Evolutionary conservation across 2,329 filamentous ascomycete genomes (phyloP), one percentile per base, ranked within the genome.

Genomic region (Fonsecaea pugnacius): DNA sequence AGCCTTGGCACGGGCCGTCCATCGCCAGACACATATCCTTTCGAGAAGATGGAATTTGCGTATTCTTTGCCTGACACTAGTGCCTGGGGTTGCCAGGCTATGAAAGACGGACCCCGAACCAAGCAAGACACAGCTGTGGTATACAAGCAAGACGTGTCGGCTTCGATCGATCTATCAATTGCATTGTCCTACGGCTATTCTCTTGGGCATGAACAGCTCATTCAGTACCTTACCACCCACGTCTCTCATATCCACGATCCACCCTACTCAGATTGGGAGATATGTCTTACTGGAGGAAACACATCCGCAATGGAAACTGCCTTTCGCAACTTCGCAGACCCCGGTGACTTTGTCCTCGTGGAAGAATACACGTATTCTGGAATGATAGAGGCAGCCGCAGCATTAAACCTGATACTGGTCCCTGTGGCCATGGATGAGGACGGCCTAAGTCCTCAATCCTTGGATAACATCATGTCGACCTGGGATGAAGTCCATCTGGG

Each of bases 351-450:
- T 27, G 32, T 58, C 43, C 10, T 58, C 27, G 56, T 50, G 30
- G 56, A 58, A 21, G 56, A 58, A 8, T 58, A 58, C 56, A 58
- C 56, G 9, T 58, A 48, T 33, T 46, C 56, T 3, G 43, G 38
- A 3, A 36, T 43, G 27, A 50, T 58, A 24, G 56, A 58, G 21
- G 43, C 56, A 21, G 56, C 56, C 27, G 12, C 24, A 18, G 14
- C 56, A 7, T n/a, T 58, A 8, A 30, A 30, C 16, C 16, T 53
- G 18, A 53, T 8, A 6, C 9, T 53, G 16, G 51, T 53, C 27
- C 30, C 30, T 32, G 33, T 36, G 18, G 33, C 14, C 10, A 53
- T 53, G 51, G 51, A 53, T 8, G 33, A 5, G 12, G 51, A 53
- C 2, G 51, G 51, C 4, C 6, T 53, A 14, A n/a, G 1, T 35